A percentile compares a stretch with the other conserved stretches of the same genome.
Evolutionary conservation across 352 stramenopile genomes (phyloP).

Genomic region (Phytophthora citricola): DNA sequence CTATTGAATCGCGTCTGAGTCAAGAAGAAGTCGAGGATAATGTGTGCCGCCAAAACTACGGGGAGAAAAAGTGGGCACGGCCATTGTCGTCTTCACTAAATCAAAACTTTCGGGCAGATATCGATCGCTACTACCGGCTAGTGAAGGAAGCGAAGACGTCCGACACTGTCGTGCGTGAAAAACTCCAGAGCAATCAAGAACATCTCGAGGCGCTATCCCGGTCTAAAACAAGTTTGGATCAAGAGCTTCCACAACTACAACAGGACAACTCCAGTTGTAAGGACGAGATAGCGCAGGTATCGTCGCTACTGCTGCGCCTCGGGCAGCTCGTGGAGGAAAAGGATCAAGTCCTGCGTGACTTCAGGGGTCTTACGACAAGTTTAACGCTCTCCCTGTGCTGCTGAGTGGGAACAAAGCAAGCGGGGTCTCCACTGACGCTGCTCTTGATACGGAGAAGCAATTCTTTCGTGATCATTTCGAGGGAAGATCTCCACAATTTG

Average conservation of each 20-base stretch:
- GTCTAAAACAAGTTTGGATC: conserved; percentile 63
- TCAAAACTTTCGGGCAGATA: conserved; percentile 63
- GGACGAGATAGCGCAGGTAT: conserved; percentile 57
- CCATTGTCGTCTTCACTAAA: conserved; percentile 63
- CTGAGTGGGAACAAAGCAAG: conserved; percentile 39
- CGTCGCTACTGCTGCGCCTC: conserved; percentile 59
- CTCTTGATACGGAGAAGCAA: conserved; percentile 59
- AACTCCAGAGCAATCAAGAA: conserved; percentile 43
- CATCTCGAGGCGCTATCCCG: conserved; percentile 51
- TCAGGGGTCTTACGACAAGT: conserved; percentile 60
- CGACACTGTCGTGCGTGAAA: conserved; percentile 65
- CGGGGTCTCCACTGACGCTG: conserved; percentile 32
- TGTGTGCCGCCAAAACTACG: conserved; percentile 73
- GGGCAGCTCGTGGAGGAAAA: conserved; percentile 66
- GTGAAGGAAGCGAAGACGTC: conserved; percentile 75
- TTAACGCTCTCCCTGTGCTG: conserved; percentile 62
- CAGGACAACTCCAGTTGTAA: conserved; percentile 62
- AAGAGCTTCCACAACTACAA: conserved; percentile 54
- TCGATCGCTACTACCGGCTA: conserved; percentile 80
- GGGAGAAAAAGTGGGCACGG: conserved; percentile 55
- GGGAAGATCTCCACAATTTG: conserved; percentile 59
- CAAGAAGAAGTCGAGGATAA: conserved; percentile 77
- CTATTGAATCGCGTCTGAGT: conserved; percentile 58
- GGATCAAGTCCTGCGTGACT: conserved; percentile 62
- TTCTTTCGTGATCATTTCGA: conserved; percentile 73